Base-by-base conservation (phyloP, 192 early-diverging fungal genomes). In the Cetraspora pellucida region DNA sequence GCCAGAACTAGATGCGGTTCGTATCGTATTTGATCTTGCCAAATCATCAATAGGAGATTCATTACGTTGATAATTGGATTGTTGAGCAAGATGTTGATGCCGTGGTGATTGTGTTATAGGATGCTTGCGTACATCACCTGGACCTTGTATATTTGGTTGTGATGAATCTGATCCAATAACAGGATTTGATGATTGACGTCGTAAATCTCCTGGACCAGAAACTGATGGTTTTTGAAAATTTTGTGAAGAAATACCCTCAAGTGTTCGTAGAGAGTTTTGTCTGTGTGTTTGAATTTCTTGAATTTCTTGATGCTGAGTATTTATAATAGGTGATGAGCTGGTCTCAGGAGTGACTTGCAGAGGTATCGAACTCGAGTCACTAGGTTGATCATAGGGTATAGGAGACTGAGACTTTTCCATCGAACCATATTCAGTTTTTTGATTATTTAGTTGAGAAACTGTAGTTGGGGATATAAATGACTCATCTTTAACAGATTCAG, bases 391-490 rank as follows among this genome's bases (percentile, higher is more conserved):
- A n/a, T 19, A 8, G 5, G 72, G 72, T 60, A 23, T 46, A 13
- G 58, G 37, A 27, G 72, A 57, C 44, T 74, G 72, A 46, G 72
- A 57, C 45, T 74, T 74, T 23, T 60, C 72, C 21, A 45, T 70
- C 21, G 5, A 61, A 23, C 10, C 21, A 14, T 61, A 30, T 61
- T 10, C 28, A 14, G 21, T 28, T 66, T 6, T 52, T 52, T 52
- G 50, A 10, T 19, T 19, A 3, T 19, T 3, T 52, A 3, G 11
- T 19, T 19, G 50, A 52, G 10, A 19, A 19, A 13, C 11, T 4
- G 19, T 52, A 4, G 13, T 13, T 19, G 6, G 50, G 14, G 50
- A 52, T 13, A 4, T 19, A 19, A 52, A 52, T 19, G 50, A 19
- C 50, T 52, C 19, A 13, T 52, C 19, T 52, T 52, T 52, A 52